Base-by-base conservation (phyloP, 2,329 filamentous ascomycete genomes). In the Phialophora verrucosa region DNA sequence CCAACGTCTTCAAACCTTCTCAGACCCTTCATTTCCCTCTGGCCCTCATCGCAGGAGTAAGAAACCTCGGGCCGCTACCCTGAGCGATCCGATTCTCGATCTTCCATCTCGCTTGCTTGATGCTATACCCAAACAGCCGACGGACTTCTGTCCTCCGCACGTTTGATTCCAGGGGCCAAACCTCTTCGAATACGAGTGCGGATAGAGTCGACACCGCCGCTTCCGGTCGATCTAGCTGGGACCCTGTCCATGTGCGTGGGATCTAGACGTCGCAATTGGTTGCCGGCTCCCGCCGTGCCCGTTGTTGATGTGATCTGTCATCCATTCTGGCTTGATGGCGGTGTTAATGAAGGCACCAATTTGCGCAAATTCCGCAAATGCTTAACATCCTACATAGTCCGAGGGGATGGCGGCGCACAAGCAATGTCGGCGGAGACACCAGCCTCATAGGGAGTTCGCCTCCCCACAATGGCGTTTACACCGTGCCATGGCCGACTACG, bases 381-480 rank as follows among this genome's bases (percentile, higher is more conserved):
- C 31, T 47, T n/a, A 12, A 38, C 14, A 12, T 11, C 1, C 10
- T 35, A 35, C 32, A 27, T 44, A 44, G 14, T 25, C 4, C 25
- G 56, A 44, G 50, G 49, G 23, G 14, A 47, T 62, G 51, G 47
- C 51, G 55, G 29, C 29, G n/a, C 32, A 49, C 25, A 55, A 53
- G 32, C 60, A 56, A 35, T 32, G 44, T 62, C 50, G 51, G 20
- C 25, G 51, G 60, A 44, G 35, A 38, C 55, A 47, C 20, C 51
- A 32, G 27, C 14, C 25, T 20, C 25, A 32, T 62, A 56, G 60
- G 31, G 17, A 53, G 27, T 55, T 35, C 10, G 27, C 20, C 27
- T 23, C 31, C 31, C 49, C 49, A 51, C 59, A 38, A 55, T 32
- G 63, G 63, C 49, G 59, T 56, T 29, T 29, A 35, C 56, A 42